Evolutionary conservation across 2,329 filamentous ascomycete genomes (phyloP).

Genomic region (Geosmithia morbida): DNA sequence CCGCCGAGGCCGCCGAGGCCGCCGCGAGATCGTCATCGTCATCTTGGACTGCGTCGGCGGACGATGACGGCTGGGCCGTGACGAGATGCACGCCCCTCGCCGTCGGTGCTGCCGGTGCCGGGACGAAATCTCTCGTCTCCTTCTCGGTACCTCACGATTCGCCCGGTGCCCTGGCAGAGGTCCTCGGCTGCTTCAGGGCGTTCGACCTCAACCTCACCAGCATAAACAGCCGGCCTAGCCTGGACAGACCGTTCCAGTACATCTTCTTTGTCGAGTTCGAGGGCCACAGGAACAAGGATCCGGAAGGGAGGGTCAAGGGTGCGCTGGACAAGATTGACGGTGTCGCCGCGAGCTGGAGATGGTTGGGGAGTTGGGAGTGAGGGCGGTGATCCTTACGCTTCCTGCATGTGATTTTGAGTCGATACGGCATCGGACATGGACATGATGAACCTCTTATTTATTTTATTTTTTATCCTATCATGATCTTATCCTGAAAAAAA

Average conservation of each 20-base stretch:
- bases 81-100: neutral
- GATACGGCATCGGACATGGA: too few species aligned
- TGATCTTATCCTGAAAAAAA: too few species aligned
- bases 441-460: too few species aligned
- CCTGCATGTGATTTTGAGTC: too few species aligned
- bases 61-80: neutral
- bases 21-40: too few species aligned
- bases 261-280: constrained; percentile 90
- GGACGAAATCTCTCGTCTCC: constrained; percentile 59
- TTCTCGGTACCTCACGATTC: constrained; percentile 69
- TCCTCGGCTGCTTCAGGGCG: constrained; percentile 62
- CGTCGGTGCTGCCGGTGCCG: neutral
- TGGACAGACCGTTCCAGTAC: constrained; percentile 69
- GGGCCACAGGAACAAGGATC: constrained; percentile 37
- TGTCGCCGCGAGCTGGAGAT: constrained; percentile 49
- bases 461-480: too few species aligned
- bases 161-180: constrained; percentile 73
- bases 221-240: constrained; percentile 76
- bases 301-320: constrained; percentile 40
- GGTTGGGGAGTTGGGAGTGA: constrained; percentile 53
- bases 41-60: too few species aligned
- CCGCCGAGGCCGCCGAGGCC: too few species aligned
- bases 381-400: constrained; percentile 16
- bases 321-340: constrained; percentile 43
- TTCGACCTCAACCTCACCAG: constrained; percentile 71